Percentiles rank a stretch among this genome's conserved stretches.
These are phyloP conservation scores for Aotearoamyces nothofagi DNA, from an alignment of 2,329 filamentous ascomycete species.

Conservation along the genomic window DNA sequence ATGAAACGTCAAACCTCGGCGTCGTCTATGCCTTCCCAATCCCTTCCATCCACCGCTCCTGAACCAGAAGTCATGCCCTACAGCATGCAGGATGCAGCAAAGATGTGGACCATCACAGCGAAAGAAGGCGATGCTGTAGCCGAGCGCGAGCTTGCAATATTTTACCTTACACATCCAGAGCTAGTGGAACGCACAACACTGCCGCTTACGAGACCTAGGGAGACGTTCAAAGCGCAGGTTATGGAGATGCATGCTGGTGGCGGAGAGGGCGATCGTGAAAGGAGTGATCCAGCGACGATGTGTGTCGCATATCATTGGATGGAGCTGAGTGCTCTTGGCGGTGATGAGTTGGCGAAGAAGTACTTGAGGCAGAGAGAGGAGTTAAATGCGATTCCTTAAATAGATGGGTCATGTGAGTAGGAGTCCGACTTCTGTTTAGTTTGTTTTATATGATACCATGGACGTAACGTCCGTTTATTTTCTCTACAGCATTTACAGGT, in stretches of 20 bases:
- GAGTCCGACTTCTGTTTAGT: too few species aligned
- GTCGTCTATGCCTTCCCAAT: constrained; percentile 6
- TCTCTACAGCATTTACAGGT: too few species aligned
- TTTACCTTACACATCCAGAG: constrained; percentile 86
- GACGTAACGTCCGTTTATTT: too few species aligned
- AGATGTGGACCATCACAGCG: constrained; percentile 85
- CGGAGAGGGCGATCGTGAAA: constrained; percentile 35
- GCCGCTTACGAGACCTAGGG: constrained; percentile 68
- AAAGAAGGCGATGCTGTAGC: constrained; percentile 82
- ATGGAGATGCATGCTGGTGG: constrained; percentile 51
- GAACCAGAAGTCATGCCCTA: constrained; percentile 35
- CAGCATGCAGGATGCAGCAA: constrained; percentile 65
- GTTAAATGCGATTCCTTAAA: constrained; percentile 17
- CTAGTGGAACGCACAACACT: constrained; percentile 66
- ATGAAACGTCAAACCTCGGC: constrained; percentile 35
- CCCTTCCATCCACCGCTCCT: constrained; percentile 3
- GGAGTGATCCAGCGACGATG: constrained; percentile 78
- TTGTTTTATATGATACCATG: too few species aligned
- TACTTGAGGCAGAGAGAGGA: constrained; percentile 52
- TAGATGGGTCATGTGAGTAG: too few species aligned
- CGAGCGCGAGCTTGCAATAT: constrained; percentile 82
- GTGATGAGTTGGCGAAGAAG: constrained; percentile 69
- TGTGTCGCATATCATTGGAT: constrained; percentile 96
- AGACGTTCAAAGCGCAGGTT: constrained; percentile 81
- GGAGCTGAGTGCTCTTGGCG: constrained; percentile 75